Evolutionary conservation across 805 yeast species (phyloP).

Genomic region (Saccharomycopsis sp.): DNA sequence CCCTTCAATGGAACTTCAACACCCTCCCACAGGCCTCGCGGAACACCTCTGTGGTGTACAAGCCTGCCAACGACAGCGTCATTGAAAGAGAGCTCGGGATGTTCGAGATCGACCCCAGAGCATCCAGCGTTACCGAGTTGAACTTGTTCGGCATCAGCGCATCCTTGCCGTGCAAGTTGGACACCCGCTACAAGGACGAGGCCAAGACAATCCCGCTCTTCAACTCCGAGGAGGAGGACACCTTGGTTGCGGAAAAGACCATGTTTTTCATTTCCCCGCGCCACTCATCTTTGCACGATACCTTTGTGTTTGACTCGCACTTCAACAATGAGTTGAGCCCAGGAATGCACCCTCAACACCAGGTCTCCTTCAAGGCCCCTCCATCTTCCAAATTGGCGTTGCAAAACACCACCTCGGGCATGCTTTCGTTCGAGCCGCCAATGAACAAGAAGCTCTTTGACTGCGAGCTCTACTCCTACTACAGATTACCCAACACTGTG

Average conservation of each 20-base stretch:
- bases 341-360: constrained; percentile 20
- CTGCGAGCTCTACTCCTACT: constrained; percentile 31
- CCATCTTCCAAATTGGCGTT: neutral
- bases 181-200: neutral
- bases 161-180: constrained; percentile 11
- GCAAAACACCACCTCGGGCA: constrained; percentile 1
- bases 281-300: constrained; percentile 7
- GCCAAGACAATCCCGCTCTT: neutral
- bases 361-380: constrained; percentile 4
- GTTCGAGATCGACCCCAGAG: constrained; percentile 13
- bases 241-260: constrained; percentile 16
- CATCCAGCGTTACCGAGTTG: constrained; percentile 17
- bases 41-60: neutral
- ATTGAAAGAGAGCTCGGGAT: constrained; percentile 16
- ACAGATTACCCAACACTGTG: constrained; percentile 30
- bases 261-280: constrained; percentile 19
- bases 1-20: constrained; percentile 17
- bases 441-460: constrained; percentile 19
- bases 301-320: neutral
- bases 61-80: neutral
- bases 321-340: neutral
- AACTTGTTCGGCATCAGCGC: constrained; percentile 18
- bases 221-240: constrained; percentile 14
- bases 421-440: constrained; percentile 14
- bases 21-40: too few species aligned